Evolutionary conservation across 2,329 filamentous ascomycete genomes (phyloP), one percentile per base, ranked within the genome.

Genomic region (Nemania abortiva): DNA sequence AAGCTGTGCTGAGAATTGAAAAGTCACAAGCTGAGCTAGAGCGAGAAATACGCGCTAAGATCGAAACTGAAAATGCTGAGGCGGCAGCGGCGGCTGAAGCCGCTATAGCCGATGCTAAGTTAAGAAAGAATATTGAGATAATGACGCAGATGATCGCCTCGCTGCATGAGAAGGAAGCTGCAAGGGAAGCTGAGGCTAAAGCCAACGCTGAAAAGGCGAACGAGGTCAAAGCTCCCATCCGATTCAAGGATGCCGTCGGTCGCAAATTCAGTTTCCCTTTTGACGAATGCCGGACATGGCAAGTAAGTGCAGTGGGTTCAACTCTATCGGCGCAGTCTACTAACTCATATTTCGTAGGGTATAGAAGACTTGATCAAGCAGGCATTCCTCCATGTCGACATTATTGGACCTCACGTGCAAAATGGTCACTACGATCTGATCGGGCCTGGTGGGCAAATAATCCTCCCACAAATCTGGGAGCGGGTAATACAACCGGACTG

Each of bases 251-350:
- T 78, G 94, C 94, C 0, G 90, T 98, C 18, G 93, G 93, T 34
- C 88, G 95, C 73, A 97, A 97, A 80, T 98, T 97, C 79, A 96
- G 90, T 81, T 97, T 98, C 77, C 95, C 95, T 1, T 97, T 91
- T 81, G 89, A 95, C 71, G 80, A 97, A 31, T 97, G 94, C 80
- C 89, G 90, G 76, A 96, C 91, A 2, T 97, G 94, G 94, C 84
- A 85, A 83, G 92, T 95, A 88, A 37, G 13, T n/a, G 27, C 24
- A 22, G 22, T 31, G 7, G 20, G 7, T 15, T 22, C 7, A 37
- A 37, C 34, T 58, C 3, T 37, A 37, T 61, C 13, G 31, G 10
- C 18, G 18, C 13, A 1, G 31, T 56, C 65, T 66, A 65, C 52
- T 57, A 4, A 37, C 29, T 63, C 69, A 37, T 66, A 37, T 66